phyloP scores from a whole-genome alignment of 306 rosid genomes.

The Dalbergia cochinchinensis region DNA sequence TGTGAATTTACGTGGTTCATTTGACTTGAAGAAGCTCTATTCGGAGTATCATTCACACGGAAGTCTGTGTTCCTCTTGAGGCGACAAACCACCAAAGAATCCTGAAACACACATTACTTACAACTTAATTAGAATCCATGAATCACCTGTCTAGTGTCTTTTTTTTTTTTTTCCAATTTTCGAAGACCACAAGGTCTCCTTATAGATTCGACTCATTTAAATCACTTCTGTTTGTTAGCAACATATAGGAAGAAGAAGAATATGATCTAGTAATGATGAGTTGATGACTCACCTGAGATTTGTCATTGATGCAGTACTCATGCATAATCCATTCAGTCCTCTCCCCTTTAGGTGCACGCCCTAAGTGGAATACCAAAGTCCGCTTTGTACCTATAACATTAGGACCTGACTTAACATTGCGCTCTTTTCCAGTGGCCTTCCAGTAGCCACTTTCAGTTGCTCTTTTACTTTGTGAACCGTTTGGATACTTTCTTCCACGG shows the following conservation, averaged over 20 bases:
- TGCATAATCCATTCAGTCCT: slow-evolving; percentile 99
- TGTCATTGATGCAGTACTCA: slow-evolving; percentile 77
- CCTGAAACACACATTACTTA: slow-evolving; percentile 52
- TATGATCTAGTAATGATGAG: background rate
- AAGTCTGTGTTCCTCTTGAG: slow-evolving; percentile 81
- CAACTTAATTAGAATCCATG: slow-evolving; percentile 4
- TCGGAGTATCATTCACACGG: slow-evolving; percentile 54
- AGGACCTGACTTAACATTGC: slow-evolving; percentile 81
- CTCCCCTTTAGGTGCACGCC: slow-evolving; percentile 96
- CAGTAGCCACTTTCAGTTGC: slow-evolving; percentile 93
- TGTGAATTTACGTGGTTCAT: slow-evolving; percentile 44
- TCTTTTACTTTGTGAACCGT: slow-evolving; percentile 88
- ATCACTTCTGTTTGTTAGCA: background rate
- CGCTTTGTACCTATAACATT: slow-evolving; percentile 81
- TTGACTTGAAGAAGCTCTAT: slow-evolving; percentile 67
- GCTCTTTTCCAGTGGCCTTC: slow-evolving; percentile 98
- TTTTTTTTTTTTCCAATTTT: no score
- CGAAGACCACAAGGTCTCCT: no score
- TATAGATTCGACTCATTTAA: no score
- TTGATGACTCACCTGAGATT: slow-evolving; percentile 66
- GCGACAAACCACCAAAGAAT: slow-evolving; percentile 86
- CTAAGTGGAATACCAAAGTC: slow-evolving; percentile 89
- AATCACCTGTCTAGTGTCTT: background rate
- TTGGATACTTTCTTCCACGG: slow-evolving; percentile 95
- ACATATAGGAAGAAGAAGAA: background rate